Base-by-base conservation (phyloP, 225 moss, liverwort and hornwort genomes). In the Polytrichum formosum region DNA sequence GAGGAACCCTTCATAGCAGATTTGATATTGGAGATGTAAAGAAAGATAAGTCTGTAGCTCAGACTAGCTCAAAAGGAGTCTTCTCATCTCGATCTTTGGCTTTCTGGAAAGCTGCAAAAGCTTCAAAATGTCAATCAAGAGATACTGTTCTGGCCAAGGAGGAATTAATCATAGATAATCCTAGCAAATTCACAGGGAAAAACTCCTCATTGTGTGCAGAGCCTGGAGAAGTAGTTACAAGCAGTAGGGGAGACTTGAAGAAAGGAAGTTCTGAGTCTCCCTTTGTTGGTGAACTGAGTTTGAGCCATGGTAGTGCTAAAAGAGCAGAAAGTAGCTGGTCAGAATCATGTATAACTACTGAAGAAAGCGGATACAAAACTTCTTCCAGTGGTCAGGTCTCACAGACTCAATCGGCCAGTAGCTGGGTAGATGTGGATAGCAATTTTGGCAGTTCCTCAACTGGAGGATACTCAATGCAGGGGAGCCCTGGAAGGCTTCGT, bases 401-500 rank as follows among this genome's bases (percentile, higher is more conserved):
- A 21, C 82, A 79, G 74, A 79, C 82, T 63, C 82, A 80, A 75
- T 86, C 82, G n/a, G 80, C 77, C 77, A 77, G 83, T 76, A 86
- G 83, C 78, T 83, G 83, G 86, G 75, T 86, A 78, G 83, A 86
- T 78, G 77, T 80, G 46, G 86, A 83, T 83, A 86, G 86, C 78
- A 86, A 78, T 86, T 86, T 80, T 74, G 86, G 80, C 68, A 75
- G 75, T 71, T 77, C 77, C 61, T 86, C 86, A 67, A 54, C 74
- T 74, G 85, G 81, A 82, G 79, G 86, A 74, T 74, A 80, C 72
- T 86, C 86, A 61, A 61, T 76, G 28, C 75, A 75, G 64, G 82
- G 75, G 22, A 82, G 86, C 76, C 80, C 82, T 70, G 75, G 79
- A 69, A 83, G 75, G 61, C 80, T 78, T 78, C 79, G 70, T 70